A percentile compares a stretch with the other conserved stretches of the same genome.
These are phyloP conservation scores for Cyberlindnera subsufficiens DNA, from an alignment of 805 yeast genomes.

Conservation along the genomic window DNA sequence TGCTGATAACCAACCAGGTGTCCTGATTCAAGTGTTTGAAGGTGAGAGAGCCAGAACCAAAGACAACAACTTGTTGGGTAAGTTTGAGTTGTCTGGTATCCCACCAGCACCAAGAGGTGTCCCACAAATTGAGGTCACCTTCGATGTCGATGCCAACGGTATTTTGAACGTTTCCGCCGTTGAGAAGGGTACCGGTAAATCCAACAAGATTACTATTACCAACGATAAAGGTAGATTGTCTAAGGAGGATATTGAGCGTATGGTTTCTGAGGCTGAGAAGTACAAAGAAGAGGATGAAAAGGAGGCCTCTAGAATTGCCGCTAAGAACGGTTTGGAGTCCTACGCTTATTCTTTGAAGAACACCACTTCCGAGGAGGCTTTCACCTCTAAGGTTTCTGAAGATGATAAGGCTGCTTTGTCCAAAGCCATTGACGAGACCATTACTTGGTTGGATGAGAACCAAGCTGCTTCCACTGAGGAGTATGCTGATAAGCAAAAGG, in stretches of 20 bases:
- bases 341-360: slow-evolving; percentile 91
- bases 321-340: slow-evolving; percentile 94
- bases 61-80: slow-evolving; percentile 95
- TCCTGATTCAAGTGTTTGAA: slow-evolving; percentile 92
- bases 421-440: slow-evolving; percentile 80
- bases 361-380: slow-evolving; percentile 65
- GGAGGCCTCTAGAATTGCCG: slow-evolving; percentile 88
- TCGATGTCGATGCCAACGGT: slow-evolving; percentile 96
- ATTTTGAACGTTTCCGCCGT: slow-evolving; percentile 93
- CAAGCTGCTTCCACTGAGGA: slow-evolving; percentile 92
- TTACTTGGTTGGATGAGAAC: slow-evolving; percentile 89
- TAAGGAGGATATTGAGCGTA: slow-evolving; percentile 95
- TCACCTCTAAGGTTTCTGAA: slow-evolving; percentile 75
- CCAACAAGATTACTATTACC: slow-evolving; percentile 95
- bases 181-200: slow-evolving; percentile 98
- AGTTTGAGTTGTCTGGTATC: slow-evolving; percentile 92
- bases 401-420: slow-evolving; percentile 63
- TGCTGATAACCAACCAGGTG: slow-evolving; percentile 99
- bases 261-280: slow-evolving; percentile 97
- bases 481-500: slow-evolving; percentile 89
- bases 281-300: slow-evolving; percentile 94
- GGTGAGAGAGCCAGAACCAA: slow-evolving; percentile 97
- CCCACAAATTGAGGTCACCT: slow-evolving; percentile 96
- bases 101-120: slow-evolving; percentile 99
- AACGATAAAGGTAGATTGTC: slow-evolving; percentile 98